Percentiles rank a stretch among this genome's conserved stretches.
These are phyloP conservation scores for Monosporascus cannonballus DNA, from an alignment of 2,329 filamentous ascomycete genomes.

Conservation along the genomic window DNA sequence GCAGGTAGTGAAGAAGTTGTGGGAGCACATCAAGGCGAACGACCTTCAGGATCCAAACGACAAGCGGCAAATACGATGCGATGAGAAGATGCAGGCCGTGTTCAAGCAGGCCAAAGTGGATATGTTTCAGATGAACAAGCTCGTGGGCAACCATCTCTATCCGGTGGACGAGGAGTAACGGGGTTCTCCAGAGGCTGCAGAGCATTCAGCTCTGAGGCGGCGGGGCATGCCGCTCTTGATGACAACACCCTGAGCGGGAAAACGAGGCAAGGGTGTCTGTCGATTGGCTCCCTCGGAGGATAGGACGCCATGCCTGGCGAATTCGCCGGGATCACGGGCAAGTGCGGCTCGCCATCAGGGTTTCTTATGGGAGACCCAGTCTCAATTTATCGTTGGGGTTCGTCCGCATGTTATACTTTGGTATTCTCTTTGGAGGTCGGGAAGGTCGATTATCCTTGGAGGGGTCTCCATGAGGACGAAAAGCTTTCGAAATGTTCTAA, in stretches of 20 bases:
- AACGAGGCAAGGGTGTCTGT: background rate
- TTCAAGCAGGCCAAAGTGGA: constrained; percentile 89
- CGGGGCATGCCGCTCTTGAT: constrained; percentile 2
- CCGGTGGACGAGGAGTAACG: constrained; percentile 62
- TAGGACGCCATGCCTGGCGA: too few relatives aligned
- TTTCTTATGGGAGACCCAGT: too few relatives aligned
- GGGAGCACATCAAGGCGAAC: constrained; percentile 87
- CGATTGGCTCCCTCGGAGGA: too few relatives aligned
- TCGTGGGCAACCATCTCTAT: constrained; percentile 84
- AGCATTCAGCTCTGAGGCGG: background rate
- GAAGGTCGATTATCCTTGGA: background rate
- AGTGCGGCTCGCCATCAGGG: too few relatives aligned
- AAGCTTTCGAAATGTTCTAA: too few relatives aligned
- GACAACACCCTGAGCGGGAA: background rate
- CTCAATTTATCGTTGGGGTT: too few relatives aligned
- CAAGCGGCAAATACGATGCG: constrained; percentile 88
- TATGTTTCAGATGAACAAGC: constrained; percentile 99
- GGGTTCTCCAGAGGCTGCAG: constrained; percentile 13
- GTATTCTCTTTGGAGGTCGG: background rate
- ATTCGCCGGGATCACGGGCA: too few relatives aligned
- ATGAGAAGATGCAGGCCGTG: constrained; percentile 83
- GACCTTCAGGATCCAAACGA: constrained; percentile 86
- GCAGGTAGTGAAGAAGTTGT: constrained; percentile 93
- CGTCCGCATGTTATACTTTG: background rate
- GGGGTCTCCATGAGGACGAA: background rate